Evolutionary conservation across 2,329 filamentous ascomycete genomes (phyloP).

Genomic region (Phyllosticta paracitricarpa): DNA sequence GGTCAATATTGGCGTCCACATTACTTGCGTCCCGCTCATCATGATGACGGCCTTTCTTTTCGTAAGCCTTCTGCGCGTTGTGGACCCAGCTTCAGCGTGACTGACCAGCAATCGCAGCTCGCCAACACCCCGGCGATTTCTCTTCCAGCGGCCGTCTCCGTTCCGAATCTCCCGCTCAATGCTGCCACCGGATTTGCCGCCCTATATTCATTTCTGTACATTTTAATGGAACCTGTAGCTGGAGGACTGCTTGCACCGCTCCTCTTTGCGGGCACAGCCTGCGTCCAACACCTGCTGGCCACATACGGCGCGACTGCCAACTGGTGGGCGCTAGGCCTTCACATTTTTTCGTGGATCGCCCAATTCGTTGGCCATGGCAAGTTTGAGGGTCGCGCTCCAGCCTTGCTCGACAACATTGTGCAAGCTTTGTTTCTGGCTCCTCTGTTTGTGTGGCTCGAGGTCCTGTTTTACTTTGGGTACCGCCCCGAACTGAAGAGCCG

Average conservation of each 20-base stretch:
- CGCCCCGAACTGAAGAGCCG: constrained; percentile 75
- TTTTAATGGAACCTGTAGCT: constrained; percentile 89
- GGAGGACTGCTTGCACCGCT: constrained; percentile 67
- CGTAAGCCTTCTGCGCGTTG: constrained; percentile 39
- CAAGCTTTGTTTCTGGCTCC: constrained; percentile 90
- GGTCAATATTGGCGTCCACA: constrained; percentile 71
- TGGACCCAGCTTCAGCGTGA: neutral
- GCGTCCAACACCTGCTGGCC: constrained; percentile 62
- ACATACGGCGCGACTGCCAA: constrained; percentile 51
- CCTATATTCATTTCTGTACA: constrained; percentile 68
- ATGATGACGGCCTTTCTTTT: constrained; percentile 61
- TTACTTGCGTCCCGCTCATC: constrained; percentile 68
- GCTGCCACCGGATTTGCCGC: constrained; percentile 47
- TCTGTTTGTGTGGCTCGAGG: constrained; percentile 94
- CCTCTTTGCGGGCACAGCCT: constrained; percentile 64
- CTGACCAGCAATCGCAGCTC: constrained; percentile 29
- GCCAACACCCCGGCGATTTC: constrained; percentile 47
- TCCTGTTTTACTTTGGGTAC: constrained; percentile 85
- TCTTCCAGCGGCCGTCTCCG: constrained; percentile 43
- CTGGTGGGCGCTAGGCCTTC: constrained; percentile 51
- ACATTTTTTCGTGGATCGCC: constrained; percentile 68
- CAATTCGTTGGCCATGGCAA: constrained; percentile 89
- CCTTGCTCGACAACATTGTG: constrained; percentile 79
- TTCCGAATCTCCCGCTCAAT: constrained; percentile 50
- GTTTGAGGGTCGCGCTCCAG: constrained; percentile 81